phyloP scores from a whole-genome alignment of 2,329 filamentous ascomycete species.

The Ophiostoma triangulosporum region DNA sequence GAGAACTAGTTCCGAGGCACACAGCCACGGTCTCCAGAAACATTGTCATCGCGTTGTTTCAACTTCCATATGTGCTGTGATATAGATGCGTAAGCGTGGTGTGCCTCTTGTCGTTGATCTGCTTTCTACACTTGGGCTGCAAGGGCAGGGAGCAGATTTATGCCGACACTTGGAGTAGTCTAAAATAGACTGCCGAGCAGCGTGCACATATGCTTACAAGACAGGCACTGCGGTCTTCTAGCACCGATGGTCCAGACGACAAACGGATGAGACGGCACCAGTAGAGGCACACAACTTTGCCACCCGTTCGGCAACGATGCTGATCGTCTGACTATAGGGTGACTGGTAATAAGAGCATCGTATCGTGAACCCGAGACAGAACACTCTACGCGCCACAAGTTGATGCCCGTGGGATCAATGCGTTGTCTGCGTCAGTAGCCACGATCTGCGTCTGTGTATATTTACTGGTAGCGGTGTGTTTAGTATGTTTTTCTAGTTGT shows the following conservation, averaged over 20 bases:
- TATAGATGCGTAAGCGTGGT: constrained; percentile 1
- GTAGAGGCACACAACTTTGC: constrained; percentile 3
- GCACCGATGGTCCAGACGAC: not conserved
- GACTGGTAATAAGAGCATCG: no score
- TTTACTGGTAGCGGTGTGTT: no score
- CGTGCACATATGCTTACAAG: not conserved
- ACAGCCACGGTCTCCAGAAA: no score
- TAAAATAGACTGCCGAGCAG: not conserved
- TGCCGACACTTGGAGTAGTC: not conserved
- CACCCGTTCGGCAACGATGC: constrained; percentile 6
- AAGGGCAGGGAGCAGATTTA: constrained; percentile 1
- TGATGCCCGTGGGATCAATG: no score
- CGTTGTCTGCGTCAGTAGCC: no score
- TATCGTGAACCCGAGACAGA: no score
- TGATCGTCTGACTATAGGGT: not conserved
- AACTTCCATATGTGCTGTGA: not conserved
- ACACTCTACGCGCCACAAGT: no score
- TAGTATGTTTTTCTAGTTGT: no score
- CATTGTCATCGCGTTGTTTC: constrained; percentile 2
- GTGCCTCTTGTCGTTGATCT: not conserved
- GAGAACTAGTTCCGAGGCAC: no score
- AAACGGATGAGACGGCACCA: not conserved
- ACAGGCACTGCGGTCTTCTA: no score
- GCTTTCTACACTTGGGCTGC: constrained; percentile 1
- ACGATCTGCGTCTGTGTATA: no score